phyloP scores from a whole-genome alignment of 768 basidiomycete genomes.

The Amylocystis lapponica region DNA sequence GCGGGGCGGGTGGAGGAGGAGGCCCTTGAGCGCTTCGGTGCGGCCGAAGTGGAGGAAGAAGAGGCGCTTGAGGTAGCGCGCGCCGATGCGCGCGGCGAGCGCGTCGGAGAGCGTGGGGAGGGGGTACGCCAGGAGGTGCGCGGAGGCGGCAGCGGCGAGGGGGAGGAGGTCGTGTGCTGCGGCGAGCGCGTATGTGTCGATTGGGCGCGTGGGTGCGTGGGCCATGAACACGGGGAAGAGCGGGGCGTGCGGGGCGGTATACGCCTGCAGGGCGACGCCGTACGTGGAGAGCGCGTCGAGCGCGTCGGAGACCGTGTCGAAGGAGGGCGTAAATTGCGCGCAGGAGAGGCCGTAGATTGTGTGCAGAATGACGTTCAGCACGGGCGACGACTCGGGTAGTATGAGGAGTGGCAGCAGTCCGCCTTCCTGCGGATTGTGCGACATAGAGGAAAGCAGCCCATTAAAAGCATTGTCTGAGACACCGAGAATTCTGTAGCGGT shows the following conservation, averaged over 20 bases:
- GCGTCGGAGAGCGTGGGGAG: slow-evolving; percentile 32
- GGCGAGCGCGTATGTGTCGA: slow-evolving; percentile 39
- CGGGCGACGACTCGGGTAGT: slow-evolving; percentile 23
- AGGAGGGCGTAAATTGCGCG: slow-evolving; percentile 21
- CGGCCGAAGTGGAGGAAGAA: slow-evolving; percentile 34
- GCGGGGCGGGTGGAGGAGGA: slow-evolving; percentile 23
- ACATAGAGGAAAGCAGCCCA: slow-evolving; percentile 11
- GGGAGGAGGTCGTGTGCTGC: slow-evolving; percentile 29
- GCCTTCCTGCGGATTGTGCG: neutral
- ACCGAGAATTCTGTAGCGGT: slow-evolving; percentile 15
- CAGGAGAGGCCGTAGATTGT: slow-evolving; percentile 26
- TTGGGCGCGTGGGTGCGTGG: slow-evolving; percentile 28
- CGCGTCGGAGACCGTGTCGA: slow-evolving; percentile 21
- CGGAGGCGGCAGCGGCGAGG: slow-evolving; percentile 34
- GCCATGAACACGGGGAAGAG: slow-evolving; percentile 30
- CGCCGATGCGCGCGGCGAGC: slow-evolving; percentile 32
- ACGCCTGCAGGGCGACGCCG: slow-evolving; percentile 17
- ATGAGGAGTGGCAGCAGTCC: slow-evolving; percentile 13
- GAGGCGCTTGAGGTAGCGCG: slow-evolving; percentile 37
- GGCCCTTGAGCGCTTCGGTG: slow-evolving; percentile 27
- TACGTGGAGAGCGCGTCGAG: slow-evolving; percentile 22
- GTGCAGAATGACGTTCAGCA: slow-evolving; percentile 31
- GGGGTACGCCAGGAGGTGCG: slow-evolving; percentile 32
- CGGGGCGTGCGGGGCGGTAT: slow-evolving; percentile 24
- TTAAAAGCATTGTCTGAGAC: slow-evolving; percentile 23